Percentiles rank a stretch among this genome's conserved stretches.
These are phyloP conservation scores for Chalciporus sp. DNA, from an alignment of 1,284 basidiomycete species.

Conservation along the genomic window DNA sequence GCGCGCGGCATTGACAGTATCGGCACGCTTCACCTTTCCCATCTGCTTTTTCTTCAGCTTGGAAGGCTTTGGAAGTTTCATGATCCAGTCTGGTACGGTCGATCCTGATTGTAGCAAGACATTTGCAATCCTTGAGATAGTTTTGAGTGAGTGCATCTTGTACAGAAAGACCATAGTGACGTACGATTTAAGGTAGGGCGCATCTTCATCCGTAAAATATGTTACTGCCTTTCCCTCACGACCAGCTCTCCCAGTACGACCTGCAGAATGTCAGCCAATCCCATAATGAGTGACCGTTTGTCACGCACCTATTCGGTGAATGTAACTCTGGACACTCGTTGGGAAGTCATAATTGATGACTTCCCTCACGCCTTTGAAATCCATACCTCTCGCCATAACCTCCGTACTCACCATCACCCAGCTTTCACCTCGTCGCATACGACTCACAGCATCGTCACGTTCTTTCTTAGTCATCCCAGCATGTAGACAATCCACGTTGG, in stretches of 20 bases:
- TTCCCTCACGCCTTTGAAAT: conserved; percentile 93
- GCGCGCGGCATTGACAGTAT: conserved; percentile 73
- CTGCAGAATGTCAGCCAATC: conserved; percentile 37
- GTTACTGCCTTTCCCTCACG: conserved; percentile 91
- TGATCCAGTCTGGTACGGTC: conserved; percentile 88
- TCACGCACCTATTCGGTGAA: conserved; percentile 85
- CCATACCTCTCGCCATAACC: conserved; percentile 96
- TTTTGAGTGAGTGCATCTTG: conserved; percentile 10
- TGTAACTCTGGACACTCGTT: conserved; percentile 90
- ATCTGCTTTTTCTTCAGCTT: conserved; percentile 87
- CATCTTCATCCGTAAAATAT: conserved; percentile 95
- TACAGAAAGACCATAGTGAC: conserved; percentile 31
- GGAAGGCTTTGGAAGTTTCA: conserved; percentile 83
- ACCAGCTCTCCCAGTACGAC: conserved; percentile 93
- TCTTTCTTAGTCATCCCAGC: conserved; percentile 86
- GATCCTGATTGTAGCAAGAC: conserved; percentile 91
- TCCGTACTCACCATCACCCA: conserved; percentile 96
- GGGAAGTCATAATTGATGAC: conserved; percentile 99
- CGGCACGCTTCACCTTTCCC: conserved; percentile 82
- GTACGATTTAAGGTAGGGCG: conserved; percentile 87
- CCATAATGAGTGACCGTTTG: background rate
- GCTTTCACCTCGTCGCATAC: conserved; percentile 85
- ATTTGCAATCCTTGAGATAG: conserved; percentile 79
- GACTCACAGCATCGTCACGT: conserved; percentile 81
- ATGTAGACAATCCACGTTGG: conserved; percentile 91